These are phyloP conservation scores for Phytophthora sp. DNA, from an alignment of 352 stramenopile species.

Conservation along the genomic window DNA sequence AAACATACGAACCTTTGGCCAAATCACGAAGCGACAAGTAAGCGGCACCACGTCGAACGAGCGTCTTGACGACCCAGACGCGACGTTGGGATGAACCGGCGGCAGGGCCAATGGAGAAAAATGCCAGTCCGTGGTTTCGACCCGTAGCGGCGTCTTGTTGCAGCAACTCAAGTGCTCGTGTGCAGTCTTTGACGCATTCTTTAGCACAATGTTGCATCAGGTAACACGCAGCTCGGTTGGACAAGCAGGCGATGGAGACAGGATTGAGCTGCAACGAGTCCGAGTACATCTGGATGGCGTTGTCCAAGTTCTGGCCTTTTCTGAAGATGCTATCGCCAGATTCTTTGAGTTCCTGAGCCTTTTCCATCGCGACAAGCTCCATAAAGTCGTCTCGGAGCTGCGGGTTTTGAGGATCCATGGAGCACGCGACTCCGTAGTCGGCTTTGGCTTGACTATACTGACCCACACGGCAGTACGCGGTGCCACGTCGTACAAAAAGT, in stretches of 20 bases:
- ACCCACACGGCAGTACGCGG: conserved; percentile 65
- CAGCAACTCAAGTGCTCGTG: conserved; percentile 56
- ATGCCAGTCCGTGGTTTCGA: conserved; percentile 43
- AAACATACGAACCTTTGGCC: conserved; percentile 41
- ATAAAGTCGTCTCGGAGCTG: conserved; percentile 72
- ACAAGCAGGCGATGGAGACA: conserved; percentile 72
- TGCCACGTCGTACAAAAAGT: conserved; percentile 74
- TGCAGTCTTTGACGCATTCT: conserved; percentile 70
- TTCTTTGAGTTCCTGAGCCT: conserved; percentile 58
- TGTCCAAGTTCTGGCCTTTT: conserved; percentile 40
- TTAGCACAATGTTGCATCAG: conserved; percentile 54
- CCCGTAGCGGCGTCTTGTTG: conserved; percentile 39
- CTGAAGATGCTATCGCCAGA: conserved; percentile 55
- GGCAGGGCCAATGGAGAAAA: conserved; percentile 61
- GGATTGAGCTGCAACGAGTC: conserved; percentile 63
- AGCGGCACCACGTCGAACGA: conserved; percentile 69
- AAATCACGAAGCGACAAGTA: conserved; percentile 44
- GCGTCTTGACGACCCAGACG: conserved; percentile 77
- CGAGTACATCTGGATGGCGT: conserved; percentile 61
- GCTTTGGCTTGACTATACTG: conserved; percentile 72
- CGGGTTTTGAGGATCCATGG: conserved; percentile 77
- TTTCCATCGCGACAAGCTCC: conserved; percentile 65
- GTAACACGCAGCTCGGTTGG: conserved; percentile 77
- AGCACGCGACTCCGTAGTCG: conserved; percentile 80
- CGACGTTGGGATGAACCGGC: conserved; percentile 63